These are phyloP conservation scores for Malus hybrid DNA, from an alignment of 331 rosid species.

Conservation along the genomic window DNA sequence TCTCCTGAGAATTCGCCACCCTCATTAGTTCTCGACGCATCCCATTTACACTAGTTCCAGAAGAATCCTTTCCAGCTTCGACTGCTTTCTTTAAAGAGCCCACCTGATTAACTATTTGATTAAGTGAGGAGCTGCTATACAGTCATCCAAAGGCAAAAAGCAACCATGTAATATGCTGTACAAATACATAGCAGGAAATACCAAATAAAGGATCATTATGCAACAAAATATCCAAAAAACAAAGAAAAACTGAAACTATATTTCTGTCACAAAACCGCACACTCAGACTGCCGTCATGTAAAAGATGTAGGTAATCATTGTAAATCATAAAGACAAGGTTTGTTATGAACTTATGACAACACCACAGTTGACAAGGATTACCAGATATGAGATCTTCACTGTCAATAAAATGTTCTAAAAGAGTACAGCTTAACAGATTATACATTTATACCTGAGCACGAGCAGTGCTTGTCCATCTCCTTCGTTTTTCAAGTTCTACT, in stretches of 20 bases:
- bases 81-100: slow-evolving; percentile 54
- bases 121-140: background rate
- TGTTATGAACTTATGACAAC: background rate
- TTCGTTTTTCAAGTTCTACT: slow-evolving; percentile 76
- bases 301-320: background rate
- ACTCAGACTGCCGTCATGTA: background rate
- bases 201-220: background rate
- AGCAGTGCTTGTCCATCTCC: slow-evolving; percentile 86
- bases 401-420: background rate
- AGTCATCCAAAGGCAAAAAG: background rate
- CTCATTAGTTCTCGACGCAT: slow-evolving; percentile 89
- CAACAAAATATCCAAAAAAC: background rate
- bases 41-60: slow-evolving; percentile 36
- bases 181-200: background rate
- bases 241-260: background rate
- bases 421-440: background rate
- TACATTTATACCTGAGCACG: slow-evolving; percentile 59
- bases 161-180: background rate
- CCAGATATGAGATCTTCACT: background rate
- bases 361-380: background rate
- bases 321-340: background rate
- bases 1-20: slow-evolving; percentile 58
- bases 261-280: background rate
- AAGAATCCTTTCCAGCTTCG: slow-evolving; percentile 49
- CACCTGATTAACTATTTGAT: slow-evolving; percentile 42